A percentile compares a stretch with the other conserved stretches of the same genome.
Evolutionary conservation across 2,329 filamentous ascomycete species (phyloP).

Genomic region (Thelonectria olida): DNA sequence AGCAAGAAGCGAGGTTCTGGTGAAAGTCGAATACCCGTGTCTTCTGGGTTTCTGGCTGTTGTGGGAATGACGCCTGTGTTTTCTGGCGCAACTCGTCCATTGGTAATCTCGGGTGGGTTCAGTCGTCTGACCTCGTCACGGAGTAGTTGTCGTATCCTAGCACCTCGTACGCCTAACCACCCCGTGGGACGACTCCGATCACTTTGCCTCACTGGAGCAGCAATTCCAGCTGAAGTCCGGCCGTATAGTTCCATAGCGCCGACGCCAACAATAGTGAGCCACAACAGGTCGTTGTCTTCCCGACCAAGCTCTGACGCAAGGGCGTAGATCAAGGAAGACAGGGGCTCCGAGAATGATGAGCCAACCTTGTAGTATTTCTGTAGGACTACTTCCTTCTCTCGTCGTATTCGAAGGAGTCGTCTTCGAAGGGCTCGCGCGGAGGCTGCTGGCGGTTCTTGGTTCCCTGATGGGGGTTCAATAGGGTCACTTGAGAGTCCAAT

Average conservation of each 20-base stretch:
- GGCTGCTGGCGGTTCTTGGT: slow-evolving; percentile 67
- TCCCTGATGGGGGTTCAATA: slow-evolving; percentile 65
- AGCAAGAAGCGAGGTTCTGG: slow-evolving; percentile 94
- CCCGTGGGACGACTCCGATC: slow-evolving; percentile 69
- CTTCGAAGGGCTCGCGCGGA: slow-evolving; percentile 78
- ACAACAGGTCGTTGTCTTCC: slow-evolving; percentile 95
- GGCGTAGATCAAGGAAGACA: slow-evolving; percentile 94
- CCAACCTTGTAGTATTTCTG: slow-evolving; percentile 87
- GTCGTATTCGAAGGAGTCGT: slow-evolving; percentile 77
- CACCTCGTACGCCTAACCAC: slow-evolving; percentile 84
- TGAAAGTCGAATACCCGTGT: slow-evolving; percentile 90
- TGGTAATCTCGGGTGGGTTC: slow-evolving; percentile 79
- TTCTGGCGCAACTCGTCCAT: slow-evolving; percentile 70
- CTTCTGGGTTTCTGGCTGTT: slow-evolving; percentile 86
- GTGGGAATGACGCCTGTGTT: slow-evolving; percentile 87
- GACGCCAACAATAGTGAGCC: slow-evolving; percentile 93
- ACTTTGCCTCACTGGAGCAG: slow-evolving; percentile 64
- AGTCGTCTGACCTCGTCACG: slow-evolving; percentile 93
- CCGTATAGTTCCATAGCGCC: slow-evolving; percentile 94
- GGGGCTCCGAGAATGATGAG: slow-evolving; percentile 91
- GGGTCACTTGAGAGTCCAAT: slow-evolving; percentile 58
- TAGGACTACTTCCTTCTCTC: slow-evolving; percentile 79
- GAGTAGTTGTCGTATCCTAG: slow-evolving; percentile 84
- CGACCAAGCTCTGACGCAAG: slow-evolving; percentile 93
- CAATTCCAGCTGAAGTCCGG: slow-evolving; percentile 82